Conservation (phyloP, 179 eudicot species). For the Gypsophila paniculata region DNA sequence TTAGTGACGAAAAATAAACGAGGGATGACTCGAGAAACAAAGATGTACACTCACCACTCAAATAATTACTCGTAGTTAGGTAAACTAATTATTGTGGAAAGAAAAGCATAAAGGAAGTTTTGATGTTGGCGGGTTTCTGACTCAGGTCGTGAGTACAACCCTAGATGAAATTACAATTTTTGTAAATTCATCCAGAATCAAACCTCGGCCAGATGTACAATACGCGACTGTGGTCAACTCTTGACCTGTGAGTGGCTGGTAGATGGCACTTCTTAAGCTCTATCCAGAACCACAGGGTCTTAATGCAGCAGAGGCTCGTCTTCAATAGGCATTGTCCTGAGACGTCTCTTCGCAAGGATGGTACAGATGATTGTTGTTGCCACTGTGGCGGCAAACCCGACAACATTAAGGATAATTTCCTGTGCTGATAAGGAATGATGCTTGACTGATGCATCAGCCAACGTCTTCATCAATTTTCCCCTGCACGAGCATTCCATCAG, state of each 20-base stretch:
- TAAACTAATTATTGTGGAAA: not conserved
- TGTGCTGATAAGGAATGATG: constrained; percentile 50
- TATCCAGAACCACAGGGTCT: constrained; percentile 3
- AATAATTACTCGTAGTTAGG: not conserved
- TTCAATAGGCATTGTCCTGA: constrained; percentile 61
- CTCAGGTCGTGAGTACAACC: not conserved
- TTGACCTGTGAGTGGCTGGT: constrained; percentile 7
- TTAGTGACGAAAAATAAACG: not conserved
- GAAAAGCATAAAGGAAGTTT: not conserved
- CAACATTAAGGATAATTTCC: constrained; percentile 56
- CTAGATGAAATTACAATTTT: not conserved
- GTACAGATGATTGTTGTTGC: constrained; percentile 62
- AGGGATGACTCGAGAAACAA: constrained; percentile 9
- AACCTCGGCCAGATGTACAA: constrained; percentile 23
- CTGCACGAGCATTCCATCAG: constrained; percentile 35
- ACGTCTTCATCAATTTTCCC: constrained; percentile 69
- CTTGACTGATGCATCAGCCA: constrained; percentile 74
- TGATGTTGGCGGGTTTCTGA: not conserved
- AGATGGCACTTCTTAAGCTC: constrained; percentile 11
- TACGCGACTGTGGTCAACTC: constrained; percentile 17
- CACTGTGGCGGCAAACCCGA: constrained; percentile 61
- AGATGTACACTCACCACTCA: not conserved
- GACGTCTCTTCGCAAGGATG: constrained; percentile 61
- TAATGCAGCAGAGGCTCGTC: constrained; percentile 52
- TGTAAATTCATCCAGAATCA: constrained; percentile 13